Conservation (phyloP, 805 yeast species). For the Nakazawaea sp. region DNA sequence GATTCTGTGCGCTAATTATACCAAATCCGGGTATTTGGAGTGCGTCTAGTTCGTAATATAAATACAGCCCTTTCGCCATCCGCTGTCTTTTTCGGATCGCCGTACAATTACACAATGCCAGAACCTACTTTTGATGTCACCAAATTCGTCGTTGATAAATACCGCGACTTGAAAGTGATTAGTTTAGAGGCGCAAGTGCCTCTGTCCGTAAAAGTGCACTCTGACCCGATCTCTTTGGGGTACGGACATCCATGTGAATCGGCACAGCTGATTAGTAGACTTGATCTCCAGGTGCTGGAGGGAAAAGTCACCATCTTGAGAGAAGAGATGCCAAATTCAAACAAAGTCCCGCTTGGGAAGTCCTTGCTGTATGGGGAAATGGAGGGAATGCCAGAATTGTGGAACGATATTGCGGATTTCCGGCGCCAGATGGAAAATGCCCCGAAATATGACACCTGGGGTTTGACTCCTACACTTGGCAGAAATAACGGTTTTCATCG, state of each 20-base stretch:
- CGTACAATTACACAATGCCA: no score
- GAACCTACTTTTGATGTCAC: no score
- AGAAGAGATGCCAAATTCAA: no score
- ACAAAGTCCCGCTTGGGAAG: no score
- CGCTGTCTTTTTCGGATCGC: no score
- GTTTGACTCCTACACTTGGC: constrained; percentile 37
- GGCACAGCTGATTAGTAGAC: constrained; percentile 52
- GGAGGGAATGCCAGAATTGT: constrained; percentile 37
- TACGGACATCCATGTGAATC: constrained; percentile 60
- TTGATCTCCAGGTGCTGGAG: constrained; percentile 40
- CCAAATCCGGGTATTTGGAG: no score
- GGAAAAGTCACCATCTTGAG: no score
- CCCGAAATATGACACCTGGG: constrained; percentile 45
- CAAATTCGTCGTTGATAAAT: no score
- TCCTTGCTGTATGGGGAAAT: constrained; percentile 45
- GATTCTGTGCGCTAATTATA: no score
- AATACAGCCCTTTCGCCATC: no score
- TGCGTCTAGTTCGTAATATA: no score
- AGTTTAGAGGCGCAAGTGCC: constrained; percentile 21
- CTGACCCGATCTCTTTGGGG: constrained; percentile 41
- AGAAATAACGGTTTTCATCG: constrained; percentile 51
- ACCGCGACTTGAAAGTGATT: no score
- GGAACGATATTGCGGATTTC: constrained; percentile 34
- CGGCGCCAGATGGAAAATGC: constrained; percentile 16
- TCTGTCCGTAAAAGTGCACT: constrained; percentile 34